These are phyloP conservation scores for Babesia gibsoni DNA, from an alignment of 169 alveolate species.

Conservation along the genomic window DNA sequence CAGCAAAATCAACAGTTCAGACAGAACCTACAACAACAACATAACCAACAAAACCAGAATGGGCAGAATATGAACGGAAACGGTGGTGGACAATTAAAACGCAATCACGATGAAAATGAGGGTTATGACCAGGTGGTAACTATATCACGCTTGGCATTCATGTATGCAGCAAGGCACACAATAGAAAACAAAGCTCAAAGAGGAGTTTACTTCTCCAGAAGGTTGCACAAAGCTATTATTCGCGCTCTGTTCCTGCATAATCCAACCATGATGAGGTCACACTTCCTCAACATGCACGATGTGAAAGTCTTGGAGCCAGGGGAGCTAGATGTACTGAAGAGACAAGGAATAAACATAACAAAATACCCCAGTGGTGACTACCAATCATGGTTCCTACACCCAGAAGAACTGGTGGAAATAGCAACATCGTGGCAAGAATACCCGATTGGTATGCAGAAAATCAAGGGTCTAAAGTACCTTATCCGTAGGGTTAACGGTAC, in stretches of 20 bases:
- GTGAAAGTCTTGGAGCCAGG: slow-evolving; percentile 67
- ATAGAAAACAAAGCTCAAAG: slow-evolving; percentile 40
- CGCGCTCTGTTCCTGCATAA: slow-evolving; percentile 65
- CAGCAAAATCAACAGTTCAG: no score
- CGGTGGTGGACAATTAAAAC: no score
- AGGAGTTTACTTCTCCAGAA: slow-evolving; percentile 71
- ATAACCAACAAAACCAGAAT: no score
- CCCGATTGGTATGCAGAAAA: slow-evolving; percentile 76
- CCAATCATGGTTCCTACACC: slow-evolving; percentile 74
- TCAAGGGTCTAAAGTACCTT: slow-evolving; percentile 68
- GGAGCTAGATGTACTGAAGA: slow-evolving; percentile 3
- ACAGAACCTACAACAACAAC: no score
- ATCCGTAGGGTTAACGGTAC: slow-evolving; percentile 70
- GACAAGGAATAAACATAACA: slow-evolving; percentile 28
- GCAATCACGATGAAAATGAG: slow-evolving; percentile 19
- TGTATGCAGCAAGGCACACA: slow-evolving; percentile 60
- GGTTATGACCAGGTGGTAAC: slow-evolving; percentile 65
- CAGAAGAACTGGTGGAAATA: slow-evolving; percentile 74
- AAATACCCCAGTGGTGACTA: slow-evolving; percentile 65
- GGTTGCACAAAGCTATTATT: slow-evolving; percentile 71
- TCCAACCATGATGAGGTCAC: slow-evolving; percentile 29
- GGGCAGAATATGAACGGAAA: no score
- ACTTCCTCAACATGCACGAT: slow-evolving; percentile 67
- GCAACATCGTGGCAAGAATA: slow-evolving; percentile 79
- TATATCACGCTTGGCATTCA: slow-evolving; percentile 69